Evolutionary conservation across 129 eudicot species (phyloP).

Genomic region (Centrapalus pauciflorus): DNA sequence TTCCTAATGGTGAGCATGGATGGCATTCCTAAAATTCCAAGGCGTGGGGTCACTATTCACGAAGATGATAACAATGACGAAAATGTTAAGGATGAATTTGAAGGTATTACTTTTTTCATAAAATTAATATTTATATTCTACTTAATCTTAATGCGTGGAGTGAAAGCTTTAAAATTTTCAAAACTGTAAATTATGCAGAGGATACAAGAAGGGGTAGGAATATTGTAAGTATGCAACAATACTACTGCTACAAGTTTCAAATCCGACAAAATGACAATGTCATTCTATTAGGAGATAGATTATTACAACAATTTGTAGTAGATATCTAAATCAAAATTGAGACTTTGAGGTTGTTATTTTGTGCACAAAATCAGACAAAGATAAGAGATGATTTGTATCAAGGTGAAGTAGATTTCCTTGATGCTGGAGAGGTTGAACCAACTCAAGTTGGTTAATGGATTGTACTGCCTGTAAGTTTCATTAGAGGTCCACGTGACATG

Average conservation of each 20-base stretch:
- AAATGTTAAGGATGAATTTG: neutral
- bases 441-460: neutral
- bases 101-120: too few species aligned
- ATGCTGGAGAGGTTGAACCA: neutral
- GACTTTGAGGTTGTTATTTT: too few species aligned
- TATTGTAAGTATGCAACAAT: neutral
- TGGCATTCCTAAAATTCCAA: neutral
- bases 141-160: too few species aligned
- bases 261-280: neutral
- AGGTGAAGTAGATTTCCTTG: neutral
- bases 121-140: too few species aligned
- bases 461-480: neutral
- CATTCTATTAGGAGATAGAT: neutral
- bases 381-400: neutral
- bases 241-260: neutral
- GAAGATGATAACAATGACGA: neutral
- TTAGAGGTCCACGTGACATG: too few species aligned
- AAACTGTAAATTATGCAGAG: neutral
- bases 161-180: too few species aligned
- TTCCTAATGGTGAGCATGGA: neutral
- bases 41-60: neutral
- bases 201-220: neutral
- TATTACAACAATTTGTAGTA: neutral
- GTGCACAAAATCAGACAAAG: neutral
- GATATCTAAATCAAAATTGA: neutral